Evolutionary conservation across 2,329 filamentous ascomycete species (phyloP).

Genomic region (Coleophoma crateriformis): DNA sequence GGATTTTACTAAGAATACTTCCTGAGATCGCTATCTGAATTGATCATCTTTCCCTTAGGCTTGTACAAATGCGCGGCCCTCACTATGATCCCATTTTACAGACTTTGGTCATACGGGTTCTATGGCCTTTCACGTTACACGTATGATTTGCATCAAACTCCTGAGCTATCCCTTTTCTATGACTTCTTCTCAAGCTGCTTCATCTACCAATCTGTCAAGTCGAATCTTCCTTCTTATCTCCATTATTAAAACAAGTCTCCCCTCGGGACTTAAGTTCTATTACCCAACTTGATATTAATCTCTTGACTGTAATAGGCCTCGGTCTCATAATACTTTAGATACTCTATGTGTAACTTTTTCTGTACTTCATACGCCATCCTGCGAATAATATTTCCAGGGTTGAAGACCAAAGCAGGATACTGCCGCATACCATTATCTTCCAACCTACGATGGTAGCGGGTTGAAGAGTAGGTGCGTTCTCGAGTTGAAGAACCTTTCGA

Average conservation of each 20-base stretch:
- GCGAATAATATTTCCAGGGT: constrained; percentile 7
- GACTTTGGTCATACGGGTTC: too few species aligned
- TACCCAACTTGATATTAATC: constrained; percentile 9
- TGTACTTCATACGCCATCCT: constrained; percentile 11
- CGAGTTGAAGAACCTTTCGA: constrained; percentile 20
- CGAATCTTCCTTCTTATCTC: constrained; percentile 7
- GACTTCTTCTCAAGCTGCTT: constrained; percentile 7
- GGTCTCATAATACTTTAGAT: constrained; percentile 10
- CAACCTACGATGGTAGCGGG: constrained; percentile 20
- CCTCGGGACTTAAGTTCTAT: constrained; percentile 10
- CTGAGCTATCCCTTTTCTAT: neutral
- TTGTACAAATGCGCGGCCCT: too few species aligned
- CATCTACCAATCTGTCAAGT: constrained; percentile 10
- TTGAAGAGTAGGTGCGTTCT: constrained; percentile 15
- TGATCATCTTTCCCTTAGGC: too few species aligned
- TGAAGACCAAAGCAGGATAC: constrained; percentile 22
- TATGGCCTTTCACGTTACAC: neutral
- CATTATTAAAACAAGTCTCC: constrained; percentile 9
- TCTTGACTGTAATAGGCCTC: constrained; percentile 6
- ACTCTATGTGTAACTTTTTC: constrained; percentile 9
- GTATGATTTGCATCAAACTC: neutral
- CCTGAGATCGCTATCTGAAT: too few species aligned
- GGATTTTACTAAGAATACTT: too few species aligned
- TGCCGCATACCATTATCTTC: constrained; percentile 26
- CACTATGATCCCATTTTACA: too few species aligned